phyloP scores from a whole-genome alignment of 2,329 filamentous ascomycete species.

The Acrodontium crateriforme region DNA sequence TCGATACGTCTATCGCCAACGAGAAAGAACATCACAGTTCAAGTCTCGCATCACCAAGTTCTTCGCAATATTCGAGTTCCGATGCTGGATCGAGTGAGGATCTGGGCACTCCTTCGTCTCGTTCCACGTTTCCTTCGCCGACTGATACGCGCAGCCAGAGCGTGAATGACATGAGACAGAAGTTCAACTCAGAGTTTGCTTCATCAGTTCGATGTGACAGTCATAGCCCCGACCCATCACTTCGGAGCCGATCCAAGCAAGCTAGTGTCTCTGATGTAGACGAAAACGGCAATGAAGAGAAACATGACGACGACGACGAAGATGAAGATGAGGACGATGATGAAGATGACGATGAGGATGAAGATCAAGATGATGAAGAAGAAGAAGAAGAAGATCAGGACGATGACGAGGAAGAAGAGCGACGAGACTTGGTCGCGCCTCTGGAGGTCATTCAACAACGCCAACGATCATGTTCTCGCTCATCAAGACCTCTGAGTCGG shows the following conservation, averaged over 20 bases:
- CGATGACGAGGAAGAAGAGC: no score
- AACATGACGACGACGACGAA: conserved; percentile 4
- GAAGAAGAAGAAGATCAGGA: no score
- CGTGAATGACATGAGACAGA: conserved; percentile 17
- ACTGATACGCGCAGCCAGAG: conserved; percentile 14
- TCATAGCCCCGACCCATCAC: conserved; percentile 8
- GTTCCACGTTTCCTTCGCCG: conserved; percentile 19
- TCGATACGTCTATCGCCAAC: no score
- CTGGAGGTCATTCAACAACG: conserved; percentile 5
- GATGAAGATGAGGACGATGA: conserved; percentile 6
- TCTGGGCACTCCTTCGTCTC: conserved; percentile 19
- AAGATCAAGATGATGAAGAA: no score
- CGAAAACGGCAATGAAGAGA: conserved; percentile 5
- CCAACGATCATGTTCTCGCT: conserved; percentile 8
- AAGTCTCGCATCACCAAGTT: conserved; percentile 14
- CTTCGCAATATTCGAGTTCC: conserved; percentile 19
- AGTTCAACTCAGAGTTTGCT: conserved; percentile 15
- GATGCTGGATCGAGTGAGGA: conserved; percentile 18
- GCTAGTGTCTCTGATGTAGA: conserved; percentile 5
- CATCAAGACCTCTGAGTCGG: conserved; percentile 8
- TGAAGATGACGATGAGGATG: no score
- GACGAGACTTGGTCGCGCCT: conserved; percentile 1
- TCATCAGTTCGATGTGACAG: conserved; percentile 6
- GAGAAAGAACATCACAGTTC: no score
- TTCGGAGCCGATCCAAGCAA: conserved; percentile 1